A percentile compares a stretch with the other conserved stretches of the same genome.
Conservation (phyloP, 1,139 yeast species). For the Magnusiomyces tetraspermus region DNA sequence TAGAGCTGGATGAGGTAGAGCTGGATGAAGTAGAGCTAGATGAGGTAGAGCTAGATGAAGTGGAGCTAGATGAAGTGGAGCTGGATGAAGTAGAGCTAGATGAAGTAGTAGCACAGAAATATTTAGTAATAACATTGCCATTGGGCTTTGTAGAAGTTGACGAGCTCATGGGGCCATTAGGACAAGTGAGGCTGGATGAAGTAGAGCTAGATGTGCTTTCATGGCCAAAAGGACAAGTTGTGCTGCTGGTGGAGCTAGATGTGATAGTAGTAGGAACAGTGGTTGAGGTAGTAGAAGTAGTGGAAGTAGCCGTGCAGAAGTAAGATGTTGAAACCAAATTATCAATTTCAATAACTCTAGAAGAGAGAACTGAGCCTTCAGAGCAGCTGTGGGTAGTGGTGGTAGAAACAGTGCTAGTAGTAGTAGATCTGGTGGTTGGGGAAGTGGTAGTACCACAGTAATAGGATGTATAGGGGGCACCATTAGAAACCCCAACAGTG, state of each 20-base stretch:
- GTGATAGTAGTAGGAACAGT: background rate
- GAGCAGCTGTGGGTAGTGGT: background rate
- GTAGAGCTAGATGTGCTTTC: background rate
- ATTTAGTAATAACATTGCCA: background rate
- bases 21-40: constrained; percentile 14
- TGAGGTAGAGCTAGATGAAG: background rate
- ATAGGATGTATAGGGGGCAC: background rate
- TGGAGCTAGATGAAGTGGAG: background rate
- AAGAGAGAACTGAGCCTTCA: background rate
- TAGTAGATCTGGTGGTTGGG: too few species aligned
- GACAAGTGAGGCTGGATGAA: background rate
- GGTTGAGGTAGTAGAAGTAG: background rate
- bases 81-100: background rate
- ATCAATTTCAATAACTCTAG: background rate
- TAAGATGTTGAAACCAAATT: background rate
- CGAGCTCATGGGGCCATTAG: background rate
- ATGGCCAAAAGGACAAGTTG: background rate
- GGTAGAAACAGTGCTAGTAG: background rate
- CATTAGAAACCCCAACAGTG: background rate
- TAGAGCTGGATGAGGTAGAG: too few species aligned
- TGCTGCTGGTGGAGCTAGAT: background rate
- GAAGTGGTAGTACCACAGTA: background rate
- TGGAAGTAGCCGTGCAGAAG: background rate
- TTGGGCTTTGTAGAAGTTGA: background rate
- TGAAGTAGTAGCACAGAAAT: background rate